Base-by-base conservation (phyloP, 2,329 filamentous ascomycete genomes). In the Fusarium longipes region DNA sequence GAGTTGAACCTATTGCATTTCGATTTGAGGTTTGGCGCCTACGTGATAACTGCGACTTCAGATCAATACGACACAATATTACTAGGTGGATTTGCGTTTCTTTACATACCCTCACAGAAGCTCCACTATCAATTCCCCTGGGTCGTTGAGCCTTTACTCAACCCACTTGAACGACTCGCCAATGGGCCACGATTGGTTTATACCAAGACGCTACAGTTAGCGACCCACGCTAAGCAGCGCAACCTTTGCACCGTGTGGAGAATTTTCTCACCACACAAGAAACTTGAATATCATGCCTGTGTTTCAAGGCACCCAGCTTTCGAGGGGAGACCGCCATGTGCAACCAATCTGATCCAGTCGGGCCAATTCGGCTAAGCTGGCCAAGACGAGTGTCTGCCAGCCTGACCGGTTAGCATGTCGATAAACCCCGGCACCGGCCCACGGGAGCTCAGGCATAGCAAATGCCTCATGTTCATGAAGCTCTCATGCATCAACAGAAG, bases 231-330 rank as follows among this genome's bases (percentile, higher is more conserved):
- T 65, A 56, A 62, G 62, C 42, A 58, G 38, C 63, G 43, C 64
- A 57, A 77, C 39, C 73, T 76, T 78, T 61, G 70, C 76, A 78
- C 76, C 70, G 72, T 77, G 76, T 77, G 77, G 75, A 51, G 65
- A 58, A 25, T 18, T 24, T 50, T 24, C 22, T 49, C 52, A 47
- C 43, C 47, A 47, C 40, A 49, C 43, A 65, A 48, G 56, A 63
- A 61, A 64, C 51, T 57, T 65, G 52, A 57, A 53, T 44, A 33
- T 62, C 42, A 9, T 76, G 74, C 75, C 75, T 77, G 20, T 65
- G 61, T 57, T 70, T 55, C 54, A 51, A 77, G 75, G 74, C 74
- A 73, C 30, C 60, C 38, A 66, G 44, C 55, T 42, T 24, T 32
- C 39, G 18, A 61, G 53, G 50, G 29, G 45, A 70, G 51, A 69